Percentiles rank a stretch among this genome's conserved stretches.
phyloP scores from a whole-genome alignment of 371 early-diverging fungal species.

The Paraphysoderma sedebokerense region DNA sequence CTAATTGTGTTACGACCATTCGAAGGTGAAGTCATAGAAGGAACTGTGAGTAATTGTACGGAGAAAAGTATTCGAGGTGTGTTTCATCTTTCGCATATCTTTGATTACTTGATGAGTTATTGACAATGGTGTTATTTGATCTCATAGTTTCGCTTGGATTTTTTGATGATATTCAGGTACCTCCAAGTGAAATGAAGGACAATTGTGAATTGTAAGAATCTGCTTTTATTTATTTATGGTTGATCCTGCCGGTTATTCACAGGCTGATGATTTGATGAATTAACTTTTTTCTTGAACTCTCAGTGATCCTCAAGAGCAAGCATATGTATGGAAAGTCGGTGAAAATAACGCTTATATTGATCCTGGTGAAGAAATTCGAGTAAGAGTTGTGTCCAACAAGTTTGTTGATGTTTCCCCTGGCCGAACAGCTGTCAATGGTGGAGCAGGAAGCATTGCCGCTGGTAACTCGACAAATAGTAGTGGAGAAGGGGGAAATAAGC shows the following conservation, averaged over 20 bases:
- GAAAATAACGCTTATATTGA: constrained; percentile 72
- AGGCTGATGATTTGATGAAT: neutral
- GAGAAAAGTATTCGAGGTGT: constrained; percentile 46
- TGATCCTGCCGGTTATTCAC: too few relatives aligned
- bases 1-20: constrained; percentile 82
- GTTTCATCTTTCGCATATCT: neutral
- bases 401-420: constrained; percentile 69
- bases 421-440: too few relatives aligned
- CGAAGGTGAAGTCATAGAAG: constrained; percentile 66
- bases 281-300: neutral
- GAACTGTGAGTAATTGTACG: constrained; percentile 53
- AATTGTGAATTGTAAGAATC: constrained; percentile 7
- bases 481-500: too few relatives aligned
- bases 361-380: constrained; percentile 54
- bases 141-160: too few relatives aligned
- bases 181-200: constrained; percentile 21
- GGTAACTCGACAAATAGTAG: too few relatives aligned
- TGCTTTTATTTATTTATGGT: too few relatives aligned
- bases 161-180: constrained; percentile 81
- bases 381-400: constrained; percentile 49
- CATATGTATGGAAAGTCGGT: constrained; percentile 60
- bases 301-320: constrained; percentile 48
- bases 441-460: too few relatives aligned
- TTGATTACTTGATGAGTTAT: constrained; percentile 13
- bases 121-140: too few relatives aligned